A percentile compares a stretch with the other conserved stretches of the same genome.
Evolutionary conservation across 2,329 filamentous ascomycete genomes (phyloP).

Genomic region (Cyphellophora europaea): DNA sequence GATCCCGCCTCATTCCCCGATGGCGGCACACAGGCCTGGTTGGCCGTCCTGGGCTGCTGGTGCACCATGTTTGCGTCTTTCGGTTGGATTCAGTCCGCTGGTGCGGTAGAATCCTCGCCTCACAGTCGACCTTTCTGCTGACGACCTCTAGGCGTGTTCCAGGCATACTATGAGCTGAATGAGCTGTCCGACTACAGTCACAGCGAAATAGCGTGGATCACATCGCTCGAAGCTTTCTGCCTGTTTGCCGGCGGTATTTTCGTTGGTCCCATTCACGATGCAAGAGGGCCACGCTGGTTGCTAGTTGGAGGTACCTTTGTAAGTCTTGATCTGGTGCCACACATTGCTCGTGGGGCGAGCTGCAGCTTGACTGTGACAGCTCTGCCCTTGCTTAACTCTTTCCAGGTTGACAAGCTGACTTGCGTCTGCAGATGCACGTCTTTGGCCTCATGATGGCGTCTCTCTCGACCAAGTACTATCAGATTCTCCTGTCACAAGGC

Average conservation of each 20-base stretch:
- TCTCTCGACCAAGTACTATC: slow-evolving; percentile 45
- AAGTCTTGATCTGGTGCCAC: not conserved
- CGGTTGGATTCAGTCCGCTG: slow-evolving; percentile 61
- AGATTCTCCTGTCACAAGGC: slow-evolving; percentile 46
- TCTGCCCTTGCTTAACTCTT: too few relatives aligned
- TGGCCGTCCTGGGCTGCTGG: slow-evolving; percentile 50
- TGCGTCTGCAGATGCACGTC: slow-evolving; percentile 42
- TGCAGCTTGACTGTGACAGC: too few relatives aligned
- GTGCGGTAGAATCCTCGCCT: too few relatives aligned
- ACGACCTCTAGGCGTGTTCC: slow-evolving; percentile 69
- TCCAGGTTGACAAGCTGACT: too few relatives aligned
- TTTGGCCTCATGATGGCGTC: slow-evolving; percentile 52
- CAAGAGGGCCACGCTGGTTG: slow-evolving; percentile 32
- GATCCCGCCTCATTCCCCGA: slow-evolving; percentile 23
- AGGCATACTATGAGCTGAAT: slow-evolving; percentile 62
- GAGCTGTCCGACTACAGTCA: slow-evolving; percentile 61
- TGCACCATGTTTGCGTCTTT: slow-evolving; percentile 77
- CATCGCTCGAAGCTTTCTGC: slow-evolving; percentile 73
- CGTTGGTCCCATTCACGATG: slow-evolving; percentile 37
- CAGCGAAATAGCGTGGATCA: slow-evolving; percentile 76
- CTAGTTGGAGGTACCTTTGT: slow-evolving; percentile 41
- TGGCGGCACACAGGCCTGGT: slow-evolving; percentile 24
- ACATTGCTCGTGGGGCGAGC: too few relatives aligned
- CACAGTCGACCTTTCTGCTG: too few relatives aligned
- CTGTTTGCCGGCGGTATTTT: slow-evolving; percentile 50